Percentiles rank a stretch among this genome's conserved stretches.
Evolutionary conservation across 208 protist species (phyloP).

Genomic region (Leptomonas seymouri): DNA sequence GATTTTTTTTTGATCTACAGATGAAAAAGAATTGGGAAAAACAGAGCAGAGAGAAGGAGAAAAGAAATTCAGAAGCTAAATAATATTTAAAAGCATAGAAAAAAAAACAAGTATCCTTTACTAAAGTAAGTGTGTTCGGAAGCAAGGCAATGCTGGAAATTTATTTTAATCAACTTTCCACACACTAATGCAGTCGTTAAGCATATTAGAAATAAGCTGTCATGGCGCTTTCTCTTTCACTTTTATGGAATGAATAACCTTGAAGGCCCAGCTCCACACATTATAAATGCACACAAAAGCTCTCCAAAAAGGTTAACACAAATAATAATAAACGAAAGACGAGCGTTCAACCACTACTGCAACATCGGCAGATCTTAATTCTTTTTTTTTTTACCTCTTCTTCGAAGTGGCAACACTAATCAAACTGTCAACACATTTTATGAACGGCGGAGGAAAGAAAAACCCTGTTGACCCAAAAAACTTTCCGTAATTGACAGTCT

Average conservation of each 20-base stretch:
- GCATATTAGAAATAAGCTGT: no score
- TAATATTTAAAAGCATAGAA: no score
- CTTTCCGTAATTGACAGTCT: slow-evolving; percentile 57
- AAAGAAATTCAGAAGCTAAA: neutral
- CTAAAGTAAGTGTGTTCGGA: no score
- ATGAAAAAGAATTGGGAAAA: neutral
- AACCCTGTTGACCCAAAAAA: slow-evolving; percentile 76
- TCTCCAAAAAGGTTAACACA: neutral
- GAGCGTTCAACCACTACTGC: neutral
- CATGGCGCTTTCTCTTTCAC: no score
- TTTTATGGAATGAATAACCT: no score
- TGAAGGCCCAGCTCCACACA: no score
- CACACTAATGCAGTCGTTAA: no score
- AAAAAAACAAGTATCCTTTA: no score
- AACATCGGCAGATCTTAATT: neutral
- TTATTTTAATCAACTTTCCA: no score
- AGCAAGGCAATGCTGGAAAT: no score
- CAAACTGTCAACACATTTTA: slow-evolving; percentile 49
- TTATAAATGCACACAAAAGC: no score
- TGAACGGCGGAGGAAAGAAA: slow-evolving; percentile 73
- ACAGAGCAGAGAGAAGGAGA: neutral
- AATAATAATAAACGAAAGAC: slow-evolving; percentile 3
- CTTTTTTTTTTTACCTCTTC: neutral
- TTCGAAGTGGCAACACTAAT: slow-evolving; percentile 20
- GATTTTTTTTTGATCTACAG: neutral